Evolutionary conservation across 2,329 filamentous ascomycete genomes (phyloP).

Genomic region (Gnomoniopsis smithogilvyi): DNA sequence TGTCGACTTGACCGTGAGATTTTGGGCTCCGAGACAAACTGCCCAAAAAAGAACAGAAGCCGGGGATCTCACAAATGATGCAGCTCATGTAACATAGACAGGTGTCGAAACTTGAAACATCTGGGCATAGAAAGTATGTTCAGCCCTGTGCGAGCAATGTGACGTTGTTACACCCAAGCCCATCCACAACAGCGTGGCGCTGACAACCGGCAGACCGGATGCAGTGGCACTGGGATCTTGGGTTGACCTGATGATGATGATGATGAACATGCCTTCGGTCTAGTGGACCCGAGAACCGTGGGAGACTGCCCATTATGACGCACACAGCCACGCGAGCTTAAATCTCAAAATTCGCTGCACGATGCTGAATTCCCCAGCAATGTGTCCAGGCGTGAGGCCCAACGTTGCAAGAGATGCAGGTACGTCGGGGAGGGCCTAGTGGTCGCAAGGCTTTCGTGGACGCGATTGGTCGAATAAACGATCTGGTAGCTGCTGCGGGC

Average conservation of each 20-base stretch:
- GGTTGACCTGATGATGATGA: not conserved
- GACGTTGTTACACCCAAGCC: not conserved
- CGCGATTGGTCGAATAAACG: slow-evolving; percentile 7
- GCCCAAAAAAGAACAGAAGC: not conserved
- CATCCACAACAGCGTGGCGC: too few relatives aligned
- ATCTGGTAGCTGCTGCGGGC: slow-evolving; percentile 1
- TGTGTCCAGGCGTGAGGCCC: not conserved
- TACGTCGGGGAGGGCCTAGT: not conserved
- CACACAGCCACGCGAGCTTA: not conserved
- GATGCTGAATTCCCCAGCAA: not conserved
- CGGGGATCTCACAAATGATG: not conserved
- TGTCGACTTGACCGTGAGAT: not conserved
- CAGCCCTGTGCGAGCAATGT: not conserved
- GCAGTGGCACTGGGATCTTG: not conserved
- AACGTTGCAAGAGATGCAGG: not conserved
- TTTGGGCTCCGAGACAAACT: not conserved
- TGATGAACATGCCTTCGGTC: not conserved
- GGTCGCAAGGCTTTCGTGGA: not conserved
- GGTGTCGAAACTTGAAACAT: not conserved
- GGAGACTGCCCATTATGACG: not conserved
- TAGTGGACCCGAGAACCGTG: not conserved
- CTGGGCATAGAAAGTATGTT: not conserved
- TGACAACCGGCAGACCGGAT: not conserved
- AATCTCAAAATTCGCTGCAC: not conserved
- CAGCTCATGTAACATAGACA: not conserved